Conservation (phyloP, 805 yeast species). For the Scheffersomyces ergatensis region DNA sequence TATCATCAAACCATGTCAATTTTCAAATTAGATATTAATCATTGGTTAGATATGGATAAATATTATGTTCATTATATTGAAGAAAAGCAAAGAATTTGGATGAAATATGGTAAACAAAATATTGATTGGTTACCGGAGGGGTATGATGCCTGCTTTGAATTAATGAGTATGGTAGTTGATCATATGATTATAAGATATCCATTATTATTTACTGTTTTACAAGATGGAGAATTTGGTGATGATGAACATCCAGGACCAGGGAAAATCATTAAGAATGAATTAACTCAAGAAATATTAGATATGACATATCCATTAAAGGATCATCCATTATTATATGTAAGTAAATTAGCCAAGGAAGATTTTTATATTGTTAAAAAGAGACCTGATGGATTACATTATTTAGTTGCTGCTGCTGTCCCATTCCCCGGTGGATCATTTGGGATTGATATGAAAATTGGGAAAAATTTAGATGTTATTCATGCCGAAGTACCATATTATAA, state of each 20-base stretch:
- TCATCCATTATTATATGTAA: constrained; percentile 60
- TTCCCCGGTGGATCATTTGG: constrained; percentile 79
- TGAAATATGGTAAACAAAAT: constrained; percentile 57
- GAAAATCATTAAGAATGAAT: constrained; percentile 52
- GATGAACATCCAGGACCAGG: constrained; percentile 23
- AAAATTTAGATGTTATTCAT: constrained; percentile 61
- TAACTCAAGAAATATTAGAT: constrained; percentile 62
- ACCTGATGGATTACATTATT: constrained; percentile 54
- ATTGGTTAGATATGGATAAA: constrained; percentile 80
- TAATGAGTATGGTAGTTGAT: constrained; percentile 59
- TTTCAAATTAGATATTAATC: constrained; percentile 66
- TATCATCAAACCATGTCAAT: constrained; percentile 79
- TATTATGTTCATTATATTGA: constrained; percentile 64
- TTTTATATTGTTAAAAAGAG: constrained; percentile 62
- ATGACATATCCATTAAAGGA: constrained; percentile 58
- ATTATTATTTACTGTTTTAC: constrained; percentile 49
- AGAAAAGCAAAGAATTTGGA: constrained; percentile 59
- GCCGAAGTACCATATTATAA: constrained; percentile 68
- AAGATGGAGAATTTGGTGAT: constrained; percentile 21
- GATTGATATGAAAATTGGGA: constrained; percentile 57
- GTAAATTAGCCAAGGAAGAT: constrained; percentile 75
- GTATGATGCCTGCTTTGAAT: constrained; percentile 57
- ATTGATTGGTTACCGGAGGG: constrained; percentile 67
- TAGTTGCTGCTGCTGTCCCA: constrained; percentile 74
- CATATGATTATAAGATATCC: constrained; percentile 68